These are phyloP conservation scores for Talaromyces trachyspermus DNA, from an alignment of 495 filamentous ascomycete genomes.

Conservation along the genomic window DNA sequence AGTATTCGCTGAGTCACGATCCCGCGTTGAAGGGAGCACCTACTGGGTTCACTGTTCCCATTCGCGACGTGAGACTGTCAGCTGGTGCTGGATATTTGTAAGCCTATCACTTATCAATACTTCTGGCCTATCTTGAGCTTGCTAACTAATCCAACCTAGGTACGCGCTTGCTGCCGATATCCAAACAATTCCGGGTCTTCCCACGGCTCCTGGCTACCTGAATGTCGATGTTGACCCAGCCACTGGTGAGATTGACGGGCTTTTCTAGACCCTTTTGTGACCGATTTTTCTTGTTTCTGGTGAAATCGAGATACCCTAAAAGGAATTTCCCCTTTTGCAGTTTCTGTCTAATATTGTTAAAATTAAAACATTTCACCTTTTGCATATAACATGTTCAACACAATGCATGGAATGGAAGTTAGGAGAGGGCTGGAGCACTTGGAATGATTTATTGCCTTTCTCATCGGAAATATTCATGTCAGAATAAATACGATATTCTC, in stretches of 20 bases:
- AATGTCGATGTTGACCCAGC: conserved; percentile 92
- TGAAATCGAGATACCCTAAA: no score
- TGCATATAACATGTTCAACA: conserved; percentile 4
- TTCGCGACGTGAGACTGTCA: conserved; percentile 87
- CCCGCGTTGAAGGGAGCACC: conserved; percentile 93
- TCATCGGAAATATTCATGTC: no score
- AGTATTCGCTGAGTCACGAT: conserved; percentile 95
- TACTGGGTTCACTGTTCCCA: conserved; percentile 90
- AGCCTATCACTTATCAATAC: conserved; percentile 27
- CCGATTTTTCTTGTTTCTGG: not conserved
- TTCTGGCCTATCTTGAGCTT: not conserved
- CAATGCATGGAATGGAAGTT: conserved; percentile 5
- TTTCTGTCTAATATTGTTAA: not conserved
- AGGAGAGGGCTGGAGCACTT: no score
- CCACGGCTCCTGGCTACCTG: conserved; percentile 90
- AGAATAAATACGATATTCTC: no score
- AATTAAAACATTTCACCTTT: conserved; percentile 3
- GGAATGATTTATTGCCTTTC: no score
- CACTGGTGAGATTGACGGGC: conserved; percentile 90
- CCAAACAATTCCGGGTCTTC: conserved; percentile 93
- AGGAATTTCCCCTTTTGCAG: not conserved
- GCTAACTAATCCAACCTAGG: conserved; percentile 27
- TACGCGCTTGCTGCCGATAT: conserved; percentile 96
- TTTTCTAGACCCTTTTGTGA: conserved; percentile 64
- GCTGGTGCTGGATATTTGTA: conserved; percentile 88